Percentiles rank a stretch among this genome's conserved stretches.
phyloP scores from a whole-genome alignment of 495 filamentous ascomycete genomes.

The Trichocladium uniseriatum region DNA sequence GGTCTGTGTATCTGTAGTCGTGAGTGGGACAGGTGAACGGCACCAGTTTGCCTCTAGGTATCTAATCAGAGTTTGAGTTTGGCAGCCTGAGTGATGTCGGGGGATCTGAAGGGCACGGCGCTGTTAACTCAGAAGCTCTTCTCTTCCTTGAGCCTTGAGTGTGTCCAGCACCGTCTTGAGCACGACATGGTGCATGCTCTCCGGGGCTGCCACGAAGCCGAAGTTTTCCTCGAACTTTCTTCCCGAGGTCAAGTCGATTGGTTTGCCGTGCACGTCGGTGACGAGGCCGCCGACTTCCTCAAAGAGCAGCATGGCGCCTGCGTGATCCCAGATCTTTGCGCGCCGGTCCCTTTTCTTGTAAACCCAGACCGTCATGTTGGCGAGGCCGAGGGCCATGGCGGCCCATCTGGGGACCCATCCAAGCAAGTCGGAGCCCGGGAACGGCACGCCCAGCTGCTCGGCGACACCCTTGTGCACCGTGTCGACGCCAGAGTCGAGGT shows the following conservation, averaged over 20 bases:
- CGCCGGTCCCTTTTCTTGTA: constrained; percentile 42
- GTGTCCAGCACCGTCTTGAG: constrained; percentile 26
- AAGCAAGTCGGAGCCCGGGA: constrained; percentile 48
- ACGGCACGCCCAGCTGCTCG: constrained; percentile 35
- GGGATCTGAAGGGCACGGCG: too few relatives aligned
- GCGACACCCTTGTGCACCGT: constrained; percentile 41
- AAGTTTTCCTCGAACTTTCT: constrained; percentile 39
- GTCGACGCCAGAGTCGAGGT: constrained; percentile 34
- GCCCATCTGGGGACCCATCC: constrained; percentile 59
- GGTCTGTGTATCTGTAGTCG: too few relatives aligned
- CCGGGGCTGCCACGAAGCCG: constrained; percentile 41
- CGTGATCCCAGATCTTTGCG: constrained; percentile 67
- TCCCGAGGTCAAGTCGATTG: constrained; percentile 38
- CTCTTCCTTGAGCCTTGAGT: constrained; percentile 16
- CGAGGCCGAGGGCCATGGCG: constrained; percentile 48
- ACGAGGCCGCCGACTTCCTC: constrained; percentile 55
- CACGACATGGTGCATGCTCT: constrained; percentile 27
- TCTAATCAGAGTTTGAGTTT: too few relatives aligned
- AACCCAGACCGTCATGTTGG: constrained; percentile 54
- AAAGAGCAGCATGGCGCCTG: constrained; percentile 58
- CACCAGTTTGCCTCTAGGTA: too few relatives aligned
- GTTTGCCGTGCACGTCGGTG: constrained; percentile 51
- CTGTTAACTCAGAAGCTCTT: neutral
- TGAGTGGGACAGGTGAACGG: too few relatives aligned
- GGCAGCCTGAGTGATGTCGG: too few relatives aligned